Percentiles rank a stretch among this genome's conserved stretches.
Conservation (phyloP, 2,329 filamentous ascomycete genomes). For the Eutypella sp. region DNA sequence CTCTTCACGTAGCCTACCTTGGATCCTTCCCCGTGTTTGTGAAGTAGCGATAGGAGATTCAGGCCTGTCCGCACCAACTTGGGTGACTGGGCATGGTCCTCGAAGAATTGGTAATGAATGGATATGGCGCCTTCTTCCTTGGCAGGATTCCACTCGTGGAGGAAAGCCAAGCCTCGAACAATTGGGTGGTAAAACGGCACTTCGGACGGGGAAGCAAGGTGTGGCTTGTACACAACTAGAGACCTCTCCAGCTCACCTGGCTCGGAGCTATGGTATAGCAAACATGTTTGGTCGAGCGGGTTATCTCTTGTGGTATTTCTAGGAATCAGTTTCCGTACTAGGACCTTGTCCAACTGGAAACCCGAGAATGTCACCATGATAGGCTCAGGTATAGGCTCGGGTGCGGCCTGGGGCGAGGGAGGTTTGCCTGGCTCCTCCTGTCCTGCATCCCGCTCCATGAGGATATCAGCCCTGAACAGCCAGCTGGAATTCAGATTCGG, state of each 20-base stretch:
- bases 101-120: slow-evolving; percentile 56
- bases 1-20: slow-evolving; percentile 69
- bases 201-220: slow-evolving; percentile 54
- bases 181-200: slow-evolving; percentile 87
- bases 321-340: slow-evolving; percentile 76
- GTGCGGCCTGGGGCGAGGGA: slow-evolving; percentile 14
- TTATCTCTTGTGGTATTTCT: slow-evolving; percentile 73
- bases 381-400: slow-evolving; percentile 22
- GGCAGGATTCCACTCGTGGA: slow-evolving; percentile 59
- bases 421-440: slow-evolving; percentile 24
- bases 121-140: slow-evolving; percentile 46
- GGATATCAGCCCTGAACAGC: slow-evolving; percentile 73
- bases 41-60: slow-evolving; percentile 61
- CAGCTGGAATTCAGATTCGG: slow-evolving; percentile 76
- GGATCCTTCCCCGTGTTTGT: slow-evolving; percentile 68
- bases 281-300: slow-evolving; percentile 76
- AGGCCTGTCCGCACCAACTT: slow-evolving; percentile 64
- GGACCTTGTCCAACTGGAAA: slow-evolving; percentile 51
- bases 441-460: slow-evolving; percentile 46
- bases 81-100: slow-evolving; percentile 21
- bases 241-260: slow-evolving; percentile 32
- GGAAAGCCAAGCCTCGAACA: slow-evolving; percentile 68
- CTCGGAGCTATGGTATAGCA: slow-evolving; percentile 51
- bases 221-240: slow-evolving; percentile 74
- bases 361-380: slow-evolving; percentile 40